Evolutionary conservation across 352 stramenopile genomes (phyloP).

Genomic region (Peronospora farinosa): DNA sequence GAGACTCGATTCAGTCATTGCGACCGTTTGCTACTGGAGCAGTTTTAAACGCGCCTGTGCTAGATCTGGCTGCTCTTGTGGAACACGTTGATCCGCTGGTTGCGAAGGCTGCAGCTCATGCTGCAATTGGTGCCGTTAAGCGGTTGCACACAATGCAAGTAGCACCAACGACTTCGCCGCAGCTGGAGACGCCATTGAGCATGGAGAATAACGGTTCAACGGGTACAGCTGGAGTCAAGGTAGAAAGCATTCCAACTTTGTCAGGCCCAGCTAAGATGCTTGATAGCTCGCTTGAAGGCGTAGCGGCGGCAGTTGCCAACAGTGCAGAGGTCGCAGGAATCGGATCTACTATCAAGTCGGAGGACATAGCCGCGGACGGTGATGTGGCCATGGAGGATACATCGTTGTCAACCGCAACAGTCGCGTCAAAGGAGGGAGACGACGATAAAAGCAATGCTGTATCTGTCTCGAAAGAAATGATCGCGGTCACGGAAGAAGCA

Average conservation of each 20-base stretch:
- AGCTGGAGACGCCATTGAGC: not conserved
- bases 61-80: conserved; percentile 50
- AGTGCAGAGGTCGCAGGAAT: conserved; percentile 41
- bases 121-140: conserved; percentile 55
- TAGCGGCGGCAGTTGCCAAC: conserved; percentile 32
- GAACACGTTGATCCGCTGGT: conserved; percentile 61
- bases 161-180: not conserved
- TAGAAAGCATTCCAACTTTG: conserved; percentile 1
- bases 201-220: not conserved
- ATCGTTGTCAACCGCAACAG: conserved; percentile 5
- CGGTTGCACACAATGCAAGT: conserved; percentile 51
- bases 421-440: conserved; percentile 5
- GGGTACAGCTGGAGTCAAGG: conserved; percentile 13
- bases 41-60: conserved; percentile 44
- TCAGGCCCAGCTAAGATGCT: conserved; percentile 4
- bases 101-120: conserved; percentile 59
- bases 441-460: conserved; percentile 1
- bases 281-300: conserved; percentile 30
- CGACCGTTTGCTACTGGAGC: conserved; percentile 41
- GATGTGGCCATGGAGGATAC: conserved; percentile 44
- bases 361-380: conserved; percentile 25
- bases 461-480: conserved; percentile 39
- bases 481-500: conserved; percentile 61
- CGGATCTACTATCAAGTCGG: conserved; percentile 31
- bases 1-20: conserved; percentile 18